Conservation (phyloP, 129 eudicot species). For the Flaveria trinervia region DNA sequence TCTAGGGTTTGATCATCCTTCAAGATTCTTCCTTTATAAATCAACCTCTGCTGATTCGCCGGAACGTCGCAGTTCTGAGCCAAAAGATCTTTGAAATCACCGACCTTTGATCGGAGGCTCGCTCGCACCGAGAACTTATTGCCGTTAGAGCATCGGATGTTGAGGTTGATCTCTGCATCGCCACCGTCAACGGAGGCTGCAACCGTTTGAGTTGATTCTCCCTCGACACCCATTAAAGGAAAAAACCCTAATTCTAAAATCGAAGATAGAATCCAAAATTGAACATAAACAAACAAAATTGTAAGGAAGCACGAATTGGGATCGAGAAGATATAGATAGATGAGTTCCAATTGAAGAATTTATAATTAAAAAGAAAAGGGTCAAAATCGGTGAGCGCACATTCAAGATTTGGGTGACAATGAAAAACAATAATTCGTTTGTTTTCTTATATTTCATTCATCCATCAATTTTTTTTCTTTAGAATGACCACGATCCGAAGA, state of each 20-base stretch:
- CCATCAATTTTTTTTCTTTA: background rate
- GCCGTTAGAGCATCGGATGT: constrained; percentile 83
- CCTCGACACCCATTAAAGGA: constrained; percentile 57
- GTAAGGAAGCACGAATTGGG: constrained; percentile 20
- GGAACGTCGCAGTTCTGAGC: constrained; percentile 78
- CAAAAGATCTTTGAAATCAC: constrained; percentile 55
- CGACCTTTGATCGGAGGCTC: constrained; percentile 56
- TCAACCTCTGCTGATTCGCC: constrained; percentile 79
- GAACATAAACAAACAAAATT: constrained; percentile 2
- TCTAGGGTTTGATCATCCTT: constrained; percentile 91
- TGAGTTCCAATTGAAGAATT: constrained; percentile 13
- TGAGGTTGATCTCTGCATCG: constrained; percentile 49
- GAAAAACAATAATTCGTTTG: background rate
- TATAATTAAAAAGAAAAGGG: constrained; percentile 8
- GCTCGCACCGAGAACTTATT: constrained; percentile 65
- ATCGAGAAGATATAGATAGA: constrained; percentile 17
- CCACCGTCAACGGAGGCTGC: constrained; percentile 31
- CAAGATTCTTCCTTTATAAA: constrained; percentile 89
- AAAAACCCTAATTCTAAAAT: constrained; percentile 45
- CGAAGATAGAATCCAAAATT: background rate
- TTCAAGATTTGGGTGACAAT: constrained; percentile 13
- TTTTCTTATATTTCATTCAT: background rate
- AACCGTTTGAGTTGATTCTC: constrained; percentile 61
- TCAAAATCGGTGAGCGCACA: constrained; percentile 35
- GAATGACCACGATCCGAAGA: no score